Evolutionary conservation across 2,329 filamentous ascomycete species (phyloP).

Genomic region (Calycina herbarum): DNA sequence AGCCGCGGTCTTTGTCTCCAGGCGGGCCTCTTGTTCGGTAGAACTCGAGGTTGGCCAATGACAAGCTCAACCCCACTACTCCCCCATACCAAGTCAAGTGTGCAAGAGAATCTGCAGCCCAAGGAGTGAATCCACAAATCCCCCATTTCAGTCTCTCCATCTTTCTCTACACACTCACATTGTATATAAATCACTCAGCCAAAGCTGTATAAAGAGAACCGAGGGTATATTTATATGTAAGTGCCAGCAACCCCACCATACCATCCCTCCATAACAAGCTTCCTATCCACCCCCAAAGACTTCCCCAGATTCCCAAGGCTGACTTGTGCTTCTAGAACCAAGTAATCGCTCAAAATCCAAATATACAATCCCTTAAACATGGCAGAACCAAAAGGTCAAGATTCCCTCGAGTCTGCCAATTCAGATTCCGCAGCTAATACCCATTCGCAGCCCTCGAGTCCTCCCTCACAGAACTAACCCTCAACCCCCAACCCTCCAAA

Average conservation of each 20-base stretch:
- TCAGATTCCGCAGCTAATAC: constrained; percentile 10
- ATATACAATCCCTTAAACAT: constrained; percentile 10
- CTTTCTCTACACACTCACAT: background rate
- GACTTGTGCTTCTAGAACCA: constrained; percentile 8
- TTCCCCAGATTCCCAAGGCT: constrained; percentile 1
- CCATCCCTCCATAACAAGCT: background rate
- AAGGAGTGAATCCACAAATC: background rate
- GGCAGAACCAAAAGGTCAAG: constrained; percentile 28
- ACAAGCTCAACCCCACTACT: constrained; percentile 4
- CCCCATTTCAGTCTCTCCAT: background rate
- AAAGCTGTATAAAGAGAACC: background rate
- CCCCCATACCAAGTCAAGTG: background rate
- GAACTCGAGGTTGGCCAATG: background rate
- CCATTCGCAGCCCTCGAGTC: constrained; percentile 29
- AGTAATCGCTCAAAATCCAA: constrained; percentile 2
- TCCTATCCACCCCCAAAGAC: background rate
- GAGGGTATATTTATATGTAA: background rate
- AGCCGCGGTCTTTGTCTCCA: too few relatives aligned
- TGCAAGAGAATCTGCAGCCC: background rate
- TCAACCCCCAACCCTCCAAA: constrained; percentile 30
- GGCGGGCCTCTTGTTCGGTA: background rate
- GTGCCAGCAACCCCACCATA: background rate
- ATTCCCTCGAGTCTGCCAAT: background rate
- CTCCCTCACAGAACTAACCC: constrained; percentile 32
- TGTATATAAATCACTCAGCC: background rate